Percentiles rank a stretch among this genome's conserved stretches.
phyloP scores from a whole-genome alignment of 2,329 filamentous ascomycete genomes.

The Curvularia hawaiiensis region DNA sequence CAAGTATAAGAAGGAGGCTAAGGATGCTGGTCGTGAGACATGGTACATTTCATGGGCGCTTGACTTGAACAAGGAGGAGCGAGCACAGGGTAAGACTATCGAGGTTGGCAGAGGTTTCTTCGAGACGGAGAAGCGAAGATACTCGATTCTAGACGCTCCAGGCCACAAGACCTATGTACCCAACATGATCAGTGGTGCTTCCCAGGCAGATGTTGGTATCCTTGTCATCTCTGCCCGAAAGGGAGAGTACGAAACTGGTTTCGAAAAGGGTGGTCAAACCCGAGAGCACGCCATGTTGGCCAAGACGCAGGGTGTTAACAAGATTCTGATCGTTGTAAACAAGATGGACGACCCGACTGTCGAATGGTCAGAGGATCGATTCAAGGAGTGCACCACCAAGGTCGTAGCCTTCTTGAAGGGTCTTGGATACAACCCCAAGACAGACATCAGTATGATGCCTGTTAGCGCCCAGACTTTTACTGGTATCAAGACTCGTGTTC shows the following conservation, averaged over 20 bases:
- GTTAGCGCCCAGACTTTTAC: constrained; percentile 86
- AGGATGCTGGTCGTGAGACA: constrained; percentile 93
- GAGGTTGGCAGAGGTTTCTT: constrained; percentile 93
- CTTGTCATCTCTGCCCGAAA: constrained; percentile 96
- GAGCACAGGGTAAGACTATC: constrained; percentile 95
- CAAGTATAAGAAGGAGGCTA: constrained; percentile 89
- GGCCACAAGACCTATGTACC: constrained; percentile 98
- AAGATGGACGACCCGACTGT: constrained; percentile 99
- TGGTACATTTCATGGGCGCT: constrained; percentile 99
- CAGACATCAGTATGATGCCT: constrained; percentile 92
- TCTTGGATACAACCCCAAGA: constrained; percentile 93
- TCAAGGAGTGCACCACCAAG: constrained; percentile 91
- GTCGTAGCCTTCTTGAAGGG: constrained; percentile 86
- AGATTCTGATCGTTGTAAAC: constrained; percentile 86
- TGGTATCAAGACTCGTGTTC: constrained; percentile 87
- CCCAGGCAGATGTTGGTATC: constrained; percentile 69
- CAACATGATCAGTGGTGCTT: constrained; percentile 96
- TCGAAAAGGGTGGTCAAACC: constrained; percentile 95
- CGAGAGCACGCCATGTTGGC: constrained; percentile 97
- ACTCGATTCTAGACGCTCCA: constrained; percentile 95
- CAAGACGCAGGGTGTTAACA: constrained; percentile 98
- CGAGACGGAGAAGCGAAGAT: constrained; percentile 93
- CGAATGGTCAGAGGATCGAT: constrained; percentile 91
- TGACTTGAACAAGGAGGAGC: constrained; percentile 95
- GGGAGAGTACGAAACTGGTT: constrained; percentile 98